Conservation (phyloP, 2,329 filamentous ascomycete species). For the Colletotrichum gloeosporioides region DNA sequence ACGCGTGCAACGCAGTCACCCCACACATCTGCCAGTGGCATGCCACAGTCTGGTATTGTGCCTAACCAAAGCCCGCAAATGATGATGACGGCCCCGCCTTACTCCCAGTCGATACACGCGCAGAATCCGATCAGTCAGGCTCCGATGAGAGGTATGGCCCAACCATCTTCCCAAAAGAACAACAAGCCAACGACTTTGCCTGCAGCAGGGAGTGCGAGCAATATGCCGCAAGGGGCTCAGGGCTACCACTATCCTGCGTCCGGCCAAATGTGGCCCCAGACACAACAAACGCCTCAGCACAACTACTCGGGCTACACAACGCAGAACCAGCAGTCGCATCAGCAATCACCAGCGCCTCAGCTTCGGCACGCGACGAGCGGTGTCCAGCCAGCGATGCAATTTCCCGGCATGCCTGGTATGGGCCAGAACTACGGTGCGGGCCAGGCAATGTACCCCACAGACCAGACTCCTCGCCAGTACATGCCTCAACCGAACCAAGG, state of each 20-base stretch:
- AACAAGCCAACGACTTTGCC: slow-evolving; percentile 68
- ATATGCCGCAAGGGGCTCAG: slow-evolving; percentile 56
- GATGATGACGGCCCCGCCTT: slow-evolving; percentile 70
- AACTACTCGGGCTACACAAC: slow-evolving; percentile 59
- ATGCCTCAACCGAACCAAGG: slow-evolving; percentile 67
- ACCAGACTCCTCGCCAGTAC: slow-evolving; percentile 70
- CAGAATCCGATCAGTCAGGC: slow-evolving; percentile 77
- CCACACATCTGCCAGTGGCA: slow-evolving; percentile 57
- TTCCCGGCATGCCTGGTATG: slow-evolving; percentile 67
- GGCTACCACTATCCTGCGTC: slow-evolving; percentile 68
- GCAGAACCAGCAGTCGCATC: slow-evolving; percentile 56
- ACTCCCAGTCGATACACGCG: slow-evolving; percentile 73
- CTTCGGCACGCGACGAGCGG: slow-evolving; percentile 61
- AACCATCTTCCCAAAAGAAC: slow-evolving; percentile 67
- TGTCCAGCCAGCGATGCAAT: slow-evolving; percentile 65
- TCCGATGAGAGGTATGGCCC: slow-evolving; percentile 72
- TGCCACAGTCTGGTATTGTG: slow-evolving; percentile 63
- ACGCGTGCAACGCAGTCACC: slow-evolving; percentile 64
- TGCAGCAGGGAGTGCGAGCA: slow-evolving; percentile 47
- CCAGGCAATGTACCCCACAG: slow-evolving; percentile 64
- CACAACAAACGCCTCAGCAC: slow-evolving; percentile 65
- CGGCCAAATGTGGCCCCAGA: slow-evolving; percentile 71
- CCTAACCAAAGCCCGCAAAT: slow-evolving; percentile 68
- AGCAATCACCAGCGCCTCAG: slow-evolving; percentile 64
- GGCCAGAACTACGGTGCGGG: slow-evolving; percentile 62